Percentiles rank a stretch among this genome's conserved stretches.
These are phyloP conservation scores for Hygrophoropsis aurantiaca DNA, from an alignment of 768 basidiomycete genomes.

Conservation along the genomic window DNA sequence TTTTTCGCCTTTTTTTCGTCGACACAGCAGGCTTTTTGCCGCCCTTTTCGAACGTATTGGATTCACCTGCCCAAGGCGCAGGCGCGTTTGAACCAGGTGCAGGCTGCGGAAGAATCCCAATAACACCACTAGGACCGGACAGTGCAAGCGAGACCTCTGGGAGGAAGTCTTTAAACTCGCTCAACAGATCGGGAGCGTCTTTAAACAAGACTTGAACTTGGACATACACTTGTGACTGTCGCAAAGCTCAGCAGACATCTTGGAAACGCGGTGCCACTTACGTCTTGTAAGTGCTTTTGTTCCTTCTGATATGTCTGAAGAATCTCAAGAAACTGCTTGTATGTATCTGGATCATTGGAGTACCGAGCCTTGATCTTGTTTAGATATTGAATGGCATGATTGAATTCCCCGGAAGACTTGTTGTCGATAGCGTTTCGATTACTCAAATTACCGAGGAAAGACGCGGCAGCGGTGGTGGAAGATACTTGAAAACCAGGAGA, in stretches of 20 bases:
- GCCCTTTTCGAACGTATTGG: conserved; percentile 43
- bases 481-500: conserved; percentile 47
- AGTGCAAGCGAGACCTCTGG: conserved; percentile 58
- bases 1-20: conserved; percentile 61
- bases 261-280: conserved; percentile 36
- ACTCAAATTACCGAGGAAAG: conserved; percentile 61
- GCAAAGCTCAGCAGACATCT: conserved; percentile 8
- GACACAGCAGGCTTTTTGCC: conserved; percentile 32
- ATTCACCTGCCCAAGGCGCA: conserved; percentile 41
- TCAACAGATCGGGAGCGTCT: conserved; percentile 74
- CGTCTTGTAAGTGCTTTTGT: conserved; percentile 68
- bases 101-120: conserved; percentile 53
- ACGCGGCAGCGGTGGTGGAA: conserved; percentile 60
- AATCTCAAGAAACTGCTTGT: conserved; percentile 88
- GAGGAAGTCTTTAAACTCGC: conserved; percentile 80
- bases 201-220: conserved; percentile 83
- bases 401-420: conserved; percentile 70
- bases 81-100: conserved; percentile 33
- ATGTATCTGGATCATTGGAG: conserved; percentile 85
- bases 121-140: conserved; percentile 37
- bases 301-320: conserved; percentile 88
- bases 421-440: conserved; percentile 49
- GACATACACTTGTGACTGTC: conserved; percentile 70
- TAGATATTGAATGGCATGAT: conserved; percentile 94
- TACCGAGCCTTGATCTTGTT: conserved; percentile 98